Base-by-base conservation (phyloP, 306 rosid genomes). In the Carpinus viminea region DNA sequence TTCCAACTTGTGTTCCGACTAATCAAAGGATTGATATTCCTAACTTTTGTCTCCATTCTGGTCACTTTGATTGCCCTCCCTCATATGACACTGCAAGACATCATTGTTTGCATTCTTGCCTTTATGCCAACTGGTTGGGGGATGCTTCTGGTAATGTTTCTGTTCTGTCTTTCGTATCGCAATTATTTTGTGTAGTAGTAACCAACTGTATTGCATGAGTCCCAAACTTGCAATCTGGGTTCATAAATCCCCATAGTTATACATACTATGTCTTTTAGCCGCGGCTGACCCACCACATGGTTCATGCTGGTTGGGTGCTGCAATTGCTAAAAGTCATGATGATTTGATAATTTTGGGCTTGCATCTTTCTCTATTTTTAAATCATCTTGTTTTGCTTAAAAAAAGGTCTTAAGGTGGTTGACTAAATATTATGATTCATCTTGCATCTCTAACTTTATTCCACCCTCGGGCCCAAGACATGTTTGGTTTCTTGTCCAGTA, bases 61-160 rank as follows among this genome's bases (percentile, higher is more conserved):
- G 91, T 90, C 72, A 89, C 84, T 54, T 74, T 95, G 87, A 90
- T 95, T 78, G 97, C 94, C 59, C 92, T 95, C 62, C 95, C 97
- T 76, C 95, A 84, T 48, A 92, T 95, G 98, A 87, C 96, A 11
- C 55, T 95, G 69, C 97, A 85, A 73, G 98, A 95, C 83, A 95
- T 95, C 65, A 38, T 95, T 82, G 98, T 95, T 48, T 95, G 98
- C 88, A 90, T 91, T 79, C 98, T 95, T 81, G 98, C 98, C 80
- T 95, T 95, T 87, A 89, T 92, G 98, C 98, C 98, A 20, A 92
- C 98, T 51, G 98, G 98, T 65, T 95, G 98, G 98, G 98, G 98
- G 51, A 86, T 95, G 87, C 91, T 95, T 84, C 86, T 90, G 96
- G 98, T 95, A 59, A 79, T n/a, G 65, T 26, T 73, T 76, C 74